Conservation (phyloP, 331 rosid genomes). For the Rhamnella rubrinervis region DNA sequence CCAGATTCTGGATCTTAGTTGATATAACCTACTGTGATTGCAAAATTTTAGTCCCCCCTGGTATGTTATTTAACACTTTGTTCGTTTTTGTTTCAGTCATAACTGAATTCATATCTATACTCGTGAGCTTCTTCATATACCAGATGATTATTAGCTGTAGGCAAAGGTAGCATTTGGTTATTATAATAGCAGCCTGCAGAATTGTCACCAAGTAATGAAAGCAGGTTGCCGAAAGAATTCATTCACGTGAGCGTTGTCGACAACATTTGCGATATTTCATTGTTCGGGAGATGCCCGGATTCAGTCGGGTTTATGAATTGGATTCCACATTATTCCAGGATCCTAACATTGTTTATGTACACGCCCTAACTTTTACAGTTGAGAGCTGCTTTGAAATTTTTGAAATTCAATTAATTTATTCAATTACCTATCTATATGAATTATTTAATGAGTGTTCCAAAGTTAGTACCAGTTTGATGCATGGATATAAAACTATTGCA, state of each 20-base stretch:
- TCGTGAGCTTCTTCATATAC: not conserved
- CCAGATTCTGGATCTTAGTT: too few species aligned
- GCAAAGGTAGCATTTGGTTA: not conserved
- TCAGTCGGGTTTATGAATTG: not conserved
- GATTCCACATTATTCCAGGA: too few species aligned
- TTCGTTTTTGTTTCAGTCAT: not conserved
- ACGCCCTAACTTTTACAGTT: not conserved
- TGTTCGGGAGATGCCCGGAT: not conserved
- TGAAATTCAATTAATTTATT: conserved; percentile 20
- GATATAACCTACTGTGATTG: too few species aligned
- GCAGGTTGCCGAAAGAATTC: conserved; percentile 3
- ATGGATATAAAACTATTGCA: too few species aligned
- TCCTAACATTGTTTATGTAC: not conserved
- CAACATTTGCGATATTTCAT: not conserved
- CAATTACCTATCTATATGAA: too few species aligned
- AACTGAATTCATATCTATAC: not conserved
- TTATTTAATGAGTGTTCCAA: too few species aligned
- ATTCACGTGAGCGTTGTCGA: not conserved
- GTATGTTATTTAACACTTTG: not conserved
- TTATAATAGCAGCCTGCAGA: not conserved
- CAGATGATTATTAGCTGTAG: not conserved
- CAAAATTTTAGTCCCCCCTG: too few species aligned
- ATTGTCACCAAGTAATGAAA: not conserved
- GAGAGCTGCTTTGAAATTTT: not conserved
- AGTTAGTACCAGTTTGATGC: too few species aligned